phyloP scores from a whole-genome alignment of 306 rosid species.

The Fragaria vesca region DNA sequence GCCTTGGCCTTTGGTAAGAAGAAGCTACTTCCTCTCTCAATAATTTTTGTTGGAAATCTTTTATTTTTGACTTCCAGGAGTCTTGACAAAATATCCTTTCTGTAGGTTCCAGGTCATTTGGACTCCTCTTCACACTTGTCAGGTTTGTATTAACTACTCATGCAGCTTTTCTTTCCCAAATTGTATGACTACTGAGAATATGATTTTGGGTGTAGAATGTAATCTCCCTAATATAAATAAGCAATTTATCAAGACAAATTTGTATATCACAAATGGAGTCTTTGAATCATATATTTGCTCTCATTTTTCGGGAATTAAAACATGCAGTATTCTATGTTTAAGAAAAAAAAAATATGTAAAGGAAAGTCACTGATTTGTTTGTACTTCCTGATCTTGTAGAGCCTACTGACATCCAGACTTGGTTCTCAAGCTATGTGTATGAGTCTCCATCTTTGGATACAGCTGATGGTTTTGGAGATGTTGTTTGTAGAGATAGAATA shows the following conservation, averaged over 20 bases:
- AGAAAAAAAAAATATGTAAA: neutral
- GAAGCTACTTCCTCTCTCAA: neutral
- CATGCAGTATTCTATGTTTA: neutral
- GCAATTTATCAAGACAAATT: neutral
- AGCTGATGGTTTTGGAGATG: slow-evolving; percentile 29
- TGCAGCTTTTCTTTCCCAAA: slow-evolving; percentile 10
- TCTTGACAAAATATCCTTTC: slow-evolving; percentile 17
- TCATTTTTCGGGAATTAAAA: neutral
- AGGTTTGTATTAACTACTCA: slow-evolving; percentile 43
- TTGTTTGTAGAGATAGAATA: slow-evolving; percentile 25
- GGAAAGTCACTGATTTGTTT: neutral
- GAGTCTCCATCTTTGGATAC: slow-evolving; percentile 53
- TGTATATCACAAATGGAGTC: neutral
- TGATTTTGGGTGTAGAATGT: too few species aligned
- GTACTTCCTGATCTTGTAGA: slow-evolving; percentile 35
- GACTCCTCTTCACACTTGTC: slow-evolving; percentile 47
- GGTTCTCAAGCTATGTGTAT: slow-evolving; percentile 77
- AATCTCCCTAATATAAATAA: neutral
- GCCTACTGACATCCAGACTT: slow-evolving; percentile 68
- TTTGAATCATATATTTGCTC: neutral
- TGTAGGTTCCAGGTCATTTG: slow-evolving; percentile 44
- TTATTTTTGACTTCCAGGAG: neutral
- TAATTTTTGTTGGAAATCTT: neutral
- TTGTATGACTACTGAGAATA: neutral
- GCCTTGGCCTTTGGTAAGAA: neutral